These are phyloP conservation scores for Pluteus cervinus DNA, from an alignment of 768 basidiomycete genomes.

Conservation along the genomic window DNA sequence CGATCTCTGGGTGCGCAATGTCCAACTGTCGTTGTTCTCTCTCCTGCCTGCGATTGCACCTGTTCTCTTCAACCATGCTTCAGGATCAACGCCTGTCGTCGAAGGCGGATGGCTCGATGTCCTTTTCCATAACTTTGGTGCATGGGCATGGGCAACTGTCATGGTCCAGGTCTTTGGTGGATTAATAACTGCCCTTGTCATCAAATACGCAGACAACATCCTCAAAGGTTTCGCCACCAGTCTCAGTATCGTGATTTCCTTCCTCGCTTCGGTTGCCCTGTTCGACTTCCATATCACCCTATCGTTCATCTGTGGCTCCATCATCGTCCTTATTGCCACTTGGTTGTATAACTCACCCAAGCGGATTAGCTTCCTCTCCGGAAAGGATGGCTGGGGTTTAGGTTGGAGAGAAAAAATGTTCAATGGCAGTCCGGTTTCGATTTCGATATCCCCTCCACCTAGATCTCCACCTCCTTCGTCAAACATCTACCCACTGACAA, in stretches of 20 bases:
- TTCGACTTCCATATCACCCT: conserved; percentile 87
- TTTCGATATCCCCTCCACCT: conserved; percentile 8
- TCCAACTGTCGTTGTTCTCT: conserved; percentile 92
- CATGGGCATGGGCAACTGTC: conserved; percentile 91
- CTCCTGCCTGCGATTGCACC: conserved; percentile 84
- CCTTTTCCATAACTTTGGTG: conserved; percentile 81
- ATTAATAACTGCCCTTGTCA: conserved; percentile 86
- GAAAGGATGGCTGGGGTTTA: conserved; percentile 4
- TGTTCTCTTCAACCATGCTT: conserved; percentile 49
- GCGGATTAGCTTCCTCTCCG: conserved; percentile 9
- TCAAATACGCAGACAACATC: conserved; percentile 91
- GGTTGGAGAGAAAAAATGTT: conserved; percentile 20
- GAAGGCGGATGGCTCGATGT: conserved; percentile 37
- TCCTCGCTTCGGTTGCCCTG: conserved; percentile 84
- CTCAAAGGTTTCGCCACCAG: conserved; percentile 95
- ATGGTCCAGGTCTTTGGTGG: conserved; percentile 88
- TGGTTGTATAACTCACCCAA: conserved; percentile 81
- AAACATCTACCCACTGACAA: conserved; percentile 18
- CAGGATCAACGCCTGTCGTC: conserved; percentile 10
- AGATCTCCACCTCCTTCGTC: conserved; percentile 10
- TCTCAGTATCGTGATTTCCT: conserved; percentile 90
- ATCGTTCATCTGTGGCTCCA: conserved; percentile 80
- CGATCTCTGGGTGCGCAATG: conserved; percentile 95
- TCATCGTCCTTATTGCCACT: conserved; percentile 80
- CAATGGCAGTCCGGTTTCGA: conserved; percentile 6